Evolutionary conservation across 768 basidiomycete species (phyloP).

Genomic region (Tulasnella sp.): DNA sequence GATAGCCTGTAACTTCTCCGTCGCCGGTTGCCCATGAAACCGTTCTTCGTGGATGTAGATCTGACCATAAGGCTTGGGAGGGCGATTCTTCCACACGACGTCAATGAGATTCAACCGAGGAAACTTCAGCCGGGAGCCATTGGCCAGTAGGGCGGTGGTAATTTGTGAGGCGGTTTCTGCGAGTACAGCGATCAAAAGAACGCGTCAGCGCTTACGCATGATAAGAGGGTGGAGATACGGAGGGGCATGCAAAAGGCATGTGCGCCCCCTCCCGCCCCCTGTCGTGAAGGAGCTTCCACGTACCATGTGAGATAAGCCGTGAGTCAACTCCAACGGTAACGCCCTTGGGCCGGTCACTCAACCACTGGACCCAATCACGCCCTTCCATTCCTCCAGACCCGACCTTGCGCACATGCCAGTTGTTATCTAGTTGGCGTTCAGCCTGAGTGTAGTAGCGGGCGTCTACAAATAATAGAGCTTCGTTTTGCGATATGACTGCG

Average conservation of each 20-base stretch:
- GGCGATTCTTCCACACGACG: constrained; percentile 55
- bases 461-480: constrained; percentile 69
- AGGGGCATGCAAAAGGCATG: background rate
- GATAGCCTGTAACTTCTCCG: constrained; percentile 56
- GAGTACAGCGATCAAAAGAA: background rate
- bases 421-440: constrained; percentile 51
- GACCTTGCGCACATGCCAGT: constrained; percentile 60
- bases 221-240: constrained; percentile 3
- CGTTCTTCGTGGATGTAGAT: constrained; percentile 58
- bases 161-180: constrained; percentile 50
- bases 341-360: constrained; percentile 14
- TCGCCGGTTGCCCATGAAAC: constrained; percentile 50
- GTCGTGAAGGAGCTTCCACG: background rate
- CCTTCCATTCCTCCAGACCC: constrained; percentile 25
- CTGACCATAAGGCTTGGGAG: constrained; percentile 51
- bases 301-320: constrained; percentile 57
- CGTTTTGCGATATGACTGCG: constrained; percentile 54
- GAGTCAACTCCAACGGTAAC: constrained; percentile 71
- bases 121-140: constrained; percentile 59
- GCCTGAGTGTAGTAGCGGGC: constrained; percentile 84
- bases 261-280: no score
- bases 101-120: constrained; percentile 81
- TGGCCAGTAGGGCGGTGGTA: constrained; percentile 42
- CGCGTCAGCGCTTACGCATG: constrained; percentile 7
- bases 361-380: constrained; percentile 15